Evolutionary conservation across 805 yeast genomes (phyloP).

Genomic region (Pichia scutulata): DNA sequence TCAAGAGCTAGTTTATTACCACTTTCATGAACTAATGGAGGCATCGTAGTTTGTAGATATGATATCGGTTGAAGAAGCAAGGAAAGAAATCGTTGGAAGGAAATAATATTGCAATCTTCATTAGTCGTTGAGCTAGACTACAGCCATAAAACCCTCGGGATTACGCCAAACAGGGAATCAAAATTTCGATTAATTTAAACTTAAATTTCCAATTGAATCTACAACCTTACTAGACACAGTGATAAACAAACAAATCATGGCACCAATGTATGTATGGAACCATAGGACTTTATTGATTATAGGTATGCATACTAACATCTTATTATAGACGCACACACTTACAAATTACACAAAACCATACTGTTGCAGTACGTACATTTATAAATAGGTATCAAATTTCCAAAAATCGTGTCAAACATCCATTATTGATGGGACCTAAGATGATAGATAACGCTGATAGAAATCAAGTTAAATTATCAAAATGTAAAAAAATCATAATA

Average conservation of each 20-base stretch:
- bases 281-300: too few species aligned
- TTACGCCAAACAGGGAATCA: neutral
- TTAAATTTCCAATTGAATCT: too few species aligned
- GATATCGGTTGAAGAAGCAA: too few species aligned
- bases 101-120: neutral
- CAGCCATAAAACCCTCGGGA: constrained; percentile 2
- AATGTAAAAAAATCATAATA: constrained; percentile 17
- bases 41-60: constrained; percentile 1
- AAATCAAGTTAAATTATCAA: constrained; percentile 14
- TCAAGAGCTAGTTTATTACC: constrained; percentile 9
- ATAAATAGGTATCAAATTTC: constrained; percentile 20
- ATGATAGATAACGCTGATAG: neutral
- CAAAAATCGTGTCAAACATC: constrained; percentile 14
- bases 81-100: too few species aligned
- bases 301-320: neutral
- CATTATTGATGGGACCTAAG: constrained; percentile 5
- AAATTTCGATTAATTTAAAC: neutral
- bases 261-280: constrained; percentile 19
- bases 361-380: constrained; percentile 22
- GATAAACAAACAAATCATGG: constrained; percentile 7
- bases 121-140: neutral
- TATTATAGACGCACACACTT: constrained; percentile 19
- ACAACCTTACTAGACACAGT: too few species aligned
- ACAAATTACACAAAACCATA: constrained; percentile 10
- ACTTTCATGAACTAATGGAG: constrained; percentile 8